Evolutionary conservation across 1,284 basidiomycete genomes (phyloP).

Genomic region (Ceratobasidium sp.): DNA sequence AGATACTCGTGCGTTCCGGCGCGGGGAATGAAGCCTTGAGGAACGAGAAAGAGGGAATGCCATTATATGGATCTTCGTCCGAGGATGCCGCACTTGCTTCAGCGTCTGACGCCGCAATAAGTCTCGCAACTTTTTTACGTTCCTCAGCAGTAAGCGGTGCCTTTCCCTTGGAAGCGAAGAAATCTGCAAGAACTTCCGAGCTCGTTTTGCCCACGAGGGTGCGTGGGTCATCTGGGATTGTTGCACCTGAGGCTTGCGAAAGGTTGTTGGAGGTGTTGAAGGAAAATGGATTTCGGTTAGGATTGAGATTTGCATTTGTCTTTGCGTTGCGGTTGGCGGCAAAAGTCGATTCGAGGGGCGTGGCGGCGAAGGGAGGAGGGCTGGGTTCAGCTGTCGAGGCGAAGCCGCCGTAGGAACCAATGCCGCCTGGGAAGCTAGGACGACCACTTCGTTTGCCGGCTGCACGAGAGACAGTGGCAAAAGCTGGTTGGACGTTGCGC

Average conservation of each 20-base stretch:
- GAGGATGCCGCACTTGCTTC: constrained; percentile 2
- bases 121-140: constrained; percentile 27
- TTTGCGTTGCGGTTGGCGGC: constrained; percentile 32
- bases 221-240: background rate
- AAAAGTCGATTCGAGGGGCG: constrained; percentile 35
- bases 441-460: constrained; percentile 14
- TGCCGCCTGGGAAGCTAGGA: constrained; percentile 30
- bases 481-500: constrained; percentile 29
- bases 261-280: constrained; percentile 6
- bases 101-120: constrained; percentile 28
- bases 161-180: constrained; percentile 39
- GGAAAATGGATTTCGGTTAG: constrained; percentile 4
- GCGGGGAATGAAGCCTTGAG: constrained; percentile 39
- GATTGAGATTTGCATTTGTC: background rate
- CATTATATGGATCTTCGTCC: constrained; percentile 36
- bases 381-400: constrained; percentile 35
- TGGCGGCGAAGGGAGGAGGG: constrained; percentile 24
- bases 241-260: too few species aligned
- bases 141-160: constrained; percentile 32
- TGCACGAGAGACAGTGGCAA: constrained; percentile 35
- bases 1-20: constrained; percentile 18
- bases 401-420: constrained; percentile 33
- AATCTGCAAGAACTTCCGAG: constrained; percentile 32
- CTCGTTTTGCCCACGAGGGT: constrained; percentile 23
- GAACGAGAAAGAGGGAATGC: constrained; percentile 37